Base-by-base conservation (phyloP, 2,329 filamentous ascomycete genomes). In the Lasiodiplodia hormozganensis region DNA sequence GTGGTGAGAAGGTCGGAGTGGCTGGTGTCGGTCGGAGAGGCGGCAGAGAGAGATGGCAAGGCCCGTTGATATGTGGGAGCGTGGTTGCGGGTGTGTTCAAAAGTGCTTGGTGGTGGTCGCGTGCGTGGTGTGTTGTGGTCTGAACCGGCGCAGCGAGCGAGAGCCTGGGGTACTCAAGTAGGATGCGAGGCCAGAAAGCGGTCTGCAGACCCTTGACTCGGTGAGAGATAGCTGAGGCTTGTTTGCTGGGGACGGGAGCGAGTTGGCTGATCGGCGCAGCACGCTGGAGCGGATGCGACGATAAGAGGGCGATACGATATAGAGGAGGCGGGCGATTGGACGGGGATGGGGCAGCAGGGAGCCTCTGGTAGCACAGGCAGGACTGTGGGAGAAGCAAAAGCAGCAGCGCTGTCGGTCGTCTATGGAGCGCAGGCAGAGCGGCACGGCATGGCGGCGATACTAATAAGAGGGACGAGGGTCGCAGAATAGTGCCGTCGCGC, bases 191-290 rank as follows among this genome's bases (percentile, higher is more conserved):
- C 54, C 60, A 49, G 52, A 66, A 49, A 67, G 65, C 65, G 65
- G 65, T 67, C 65, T 67, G 65, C 64, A 66, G 64, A 56, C 62
- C 62, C 62, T 56, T 54, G 60, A 36, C 60, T 36, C 58, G 60
- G 60, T 52, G 43, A 52, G 60, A 51, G 60, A 64, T 64, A 64
- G 60, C 28, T 64, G 60, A 64, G 51, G 60, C 60, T 64, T 64
- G 60, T 64, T 64, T 52, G 60, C 60, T 64, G 60, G 43, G 43
- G 28, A 21, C 60, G 60, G 60, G 60, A 64, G 60, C 43, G 60
- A 31, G 60, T 64, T 64, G 60, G 60, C 60, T 52, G 60, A 64
- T 64, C 60, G 60, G 47, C 60, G 60, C 60, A 64, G 47, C 56
- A 23, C 60, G 60, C 60, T 64, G 60, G 43, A 36, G 47, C 60